Evolutionary conservation across 208 protist species (phyloP).

Genomic region (Leishmania braziliensis): DNA sequence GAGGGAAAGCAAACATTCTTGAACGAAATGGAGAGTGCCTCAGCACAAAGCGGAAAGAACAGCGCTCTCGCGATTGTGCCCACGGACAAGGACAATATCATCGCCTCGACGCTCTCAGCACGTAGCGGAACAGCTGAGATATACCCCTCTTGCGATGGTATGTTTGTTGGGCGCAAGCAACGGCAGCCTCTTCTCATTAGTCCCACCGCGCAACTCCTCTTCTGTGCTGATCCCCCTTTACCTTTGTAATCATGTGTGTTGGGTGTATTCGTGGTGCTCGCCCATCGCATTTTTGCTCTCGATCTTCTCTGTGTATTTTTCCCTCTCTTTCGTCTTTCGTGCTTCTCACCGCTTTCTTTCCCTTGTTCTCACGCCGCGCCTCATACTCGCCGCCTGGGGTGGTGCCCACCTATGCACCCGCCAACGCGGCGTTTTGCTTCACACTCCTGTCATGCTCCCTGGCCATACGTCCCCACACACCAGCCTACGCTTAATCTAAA

Average conservation of each 20-base stretch:
- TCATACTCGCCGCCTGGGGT: not conserved
- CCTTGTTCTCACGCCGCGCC: not conserved
- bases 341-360: not conserved
- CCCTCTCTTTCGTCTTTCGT: not conserved
- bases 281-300: not conserved
- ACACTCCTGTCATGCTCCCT: conserved; percentile 9
- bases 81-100: not conserved
- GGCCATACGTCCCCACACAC: not conserved
- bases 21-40: not conserved
- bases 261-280: not conserved
- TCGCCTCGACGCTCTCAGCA: not conserved
- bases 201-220: not conserved
- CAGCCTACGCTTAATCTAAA: not conserved
- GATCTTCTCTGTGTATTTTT: not conserved
- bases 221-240: not conserved
- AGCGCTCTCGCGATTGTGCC: not conserved
- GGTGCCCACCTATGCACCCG: not conserved
- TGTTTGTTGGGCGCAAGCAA: not conserved
- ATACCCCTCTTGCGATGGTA: not conserved
- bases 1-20: not conserved
- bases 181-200: not conserved
- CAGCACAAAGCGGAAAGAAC: not conserved
- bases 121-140: not conserved
- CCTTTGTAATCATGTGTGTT: not conserved
- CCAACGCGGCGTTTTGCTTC: conserved; percentile 11